Percentiles rank a stretch among this genome's conserved stretches.
These are phyloP conservation scores for Colletotrichum sublineola DNA, from an alignment of 2,329 filamentous ascomycete species.

Conservation along the genomic window DNA sequence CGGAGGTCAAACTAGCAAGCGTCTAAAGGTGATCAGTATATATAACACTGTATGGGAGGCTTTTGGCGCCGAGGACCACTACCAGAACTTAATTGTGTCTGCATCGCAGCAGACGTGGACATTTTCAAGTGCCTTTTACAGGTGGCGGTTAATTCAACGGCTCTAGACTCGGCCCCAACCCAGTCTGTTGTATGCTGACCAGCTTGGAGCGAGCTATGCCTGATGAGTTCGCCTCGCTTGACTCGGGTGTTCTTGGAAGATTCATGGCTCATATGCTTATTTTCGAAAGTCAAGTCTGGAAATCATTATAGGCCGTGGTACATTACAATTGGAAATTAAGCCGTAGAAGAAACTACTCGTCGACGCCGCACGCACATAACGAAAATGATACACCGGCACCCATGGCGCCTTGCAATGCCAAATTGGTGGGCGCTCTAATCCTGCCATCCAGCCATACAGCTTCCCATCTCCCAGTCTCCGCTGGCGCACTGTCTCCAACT, in stretches of 20 bases:
- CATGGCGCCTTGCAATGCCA: background rate
- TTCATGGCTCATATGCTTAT: background rate
- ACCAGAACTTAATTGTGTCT: constrained; percentile 48
- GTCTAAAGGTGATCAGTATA: constrained; percentile 47
- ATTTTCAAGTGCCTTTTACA: constrained; percentile 54
- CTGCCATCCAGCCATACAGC: constrained; percentile 42
- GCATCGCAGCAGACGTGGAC: constrained; percentile 45
- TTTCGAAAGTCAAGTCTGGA: background rate
- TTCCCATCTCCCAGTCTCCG: constrained; percentile 50
- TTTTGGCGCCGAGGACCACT: constrained; percentile 55
- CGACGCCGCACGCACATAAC: constrained; percentile 8
- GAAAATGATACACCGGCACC: background rate
- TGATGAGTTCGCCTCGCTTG: constrained; percentile 47
- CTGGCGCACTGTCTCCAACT: constrained; percentile 55
- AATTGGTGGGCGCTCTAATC: background rate
- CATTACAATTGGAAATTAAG: constrained; percentile 17
- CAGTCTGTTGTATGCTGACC: constrained; percentile 50
- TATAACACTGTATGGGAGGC: constrained; percentile 60
- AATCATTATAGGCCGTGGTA: constrained; percentile 25
- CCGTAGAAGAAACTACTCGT: constrained; percentile 1
- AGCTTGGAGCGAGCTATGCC: constrained; percentile 46
- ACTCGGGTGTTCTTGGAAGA: background rate
- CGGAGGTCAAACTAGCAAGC: no score
- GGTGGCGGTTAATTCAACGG: constrained; percentile 47
- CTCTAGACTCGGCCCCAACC: constrained; percentile 46